Evolutionary conservation across 2,329 filamentous ascomycete genomes (phyloP).

Genomic region (Ramichloridium luteum): DNA sequence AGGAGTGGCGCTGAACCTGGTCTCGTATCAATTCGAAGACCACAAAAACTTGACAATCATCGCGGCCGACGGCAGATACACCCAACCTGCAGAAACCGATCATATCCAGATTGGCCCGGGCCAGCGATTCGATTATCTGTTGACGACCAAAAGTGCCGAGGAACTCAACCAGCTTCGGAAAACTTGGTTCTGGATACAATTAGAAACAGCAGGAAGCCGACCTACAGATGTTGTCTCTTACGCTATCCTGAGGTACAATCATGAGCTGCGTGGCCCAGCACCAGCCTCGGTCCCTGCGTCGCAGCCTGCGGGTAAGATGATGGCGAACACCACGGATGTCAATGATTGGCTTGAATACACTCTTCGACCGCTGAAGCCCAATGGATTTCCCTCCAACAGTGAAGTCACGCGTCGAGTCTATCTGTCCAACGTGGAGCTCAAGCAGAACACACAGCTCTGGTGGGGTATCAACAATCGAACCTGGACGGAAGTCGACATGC

Average conservation of each 20-base stretch:
- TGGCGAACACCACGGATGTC: conserved; percentile 20
- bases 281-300: conserved; percentile 18
- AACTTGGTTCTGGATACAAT: conserved; percentile 34
- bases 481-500: conserved; percentile 14
- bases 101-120: conserved; percentile 46
- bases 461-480: conserved; percentile 14
- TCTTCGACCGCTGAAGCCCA: conserved; percentile 23
- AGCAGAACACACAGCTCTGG: conserved; percentile 7
- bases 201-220: conserved; percentile 41
- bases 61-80: conserved; percentile 45
- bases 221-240: conserved; percentile 36
- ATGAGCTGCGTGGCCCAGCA: neutral
- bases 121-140: conserved; percentile 48
- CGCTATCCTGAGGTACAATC: conserved; percentile 37
- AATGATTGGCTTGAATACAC: conserved; percentile 29
- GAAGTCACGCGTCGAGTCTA: conserved; percentile 26
- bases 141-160: conserved; percentile 39
- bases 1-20: conserved; percentile 41
- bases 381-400: conserved; percentile 24
- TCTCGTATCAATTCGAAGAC: conserved; percentile 43
- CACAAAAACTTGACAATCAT: conserved; percentile 48
- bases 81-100: conserved; percentile 34
- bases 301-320: neutral
- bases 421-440: conserved; percentile 19
- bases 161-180: conserved; percentile 29